phyloP scores from a whole-genome alignment of 116 monocot species.

The Trichopus zeylanicus region DNA sequence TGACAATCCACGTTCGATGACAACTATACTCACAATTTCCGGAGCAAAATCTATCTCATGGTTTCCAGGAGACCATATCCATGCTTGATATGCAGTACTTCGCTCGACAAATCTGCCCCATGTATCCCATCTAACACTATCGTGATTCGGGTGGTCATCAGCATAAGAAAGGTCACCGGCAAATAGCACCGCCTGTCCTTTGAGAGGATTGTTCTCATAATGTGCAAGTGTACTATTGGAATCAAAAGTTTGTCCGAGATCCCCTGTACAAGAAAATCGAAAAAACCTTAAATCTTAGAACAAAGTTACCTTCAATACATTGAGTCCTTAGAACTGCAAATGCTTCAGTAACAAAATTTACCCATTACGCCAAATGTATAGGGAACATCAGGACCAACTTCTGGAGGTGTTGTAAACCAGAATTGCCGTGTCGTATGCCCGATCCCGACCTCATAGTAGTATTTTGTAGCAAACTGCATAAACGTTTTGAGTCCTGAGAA shows the following conservation, averaged over 20 bases:
- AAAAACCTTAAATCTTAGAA: too few relatives aligned
- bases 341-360: not conserved
- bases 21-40: too few relatives aligned
- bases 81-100: constrained; percentile 60
- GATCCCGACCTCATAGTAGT: constrained; percentile 36
- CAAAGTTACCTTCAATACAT: too few relatives aligned
- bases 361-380: constrained; percentile 53
- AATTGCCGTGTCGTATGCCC: constrained; percentile 17
- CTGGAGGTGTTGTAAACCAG: constrained; percentile 41
- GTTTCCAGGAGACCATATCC: constrained; percentile 75
- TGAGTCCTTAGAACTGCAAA: too few relatives aligned
- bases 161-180: constrained; percentile 69
- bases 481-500: too few relatives aligned
- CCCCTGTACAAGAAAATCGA: constrained; percentile 24
- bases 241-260: constrained; percentile 62
- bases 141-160: constrained; percentile 50
- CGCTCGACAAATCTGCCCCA: constrained; percentile 76
- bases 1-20: too few relatives aligned
- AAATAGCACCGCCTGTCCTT: constrained; percentile 47
- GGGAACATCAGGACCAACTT: constrained; percentile 45
- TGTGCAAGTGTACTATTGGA: constrained; percentile 60
- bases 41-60: constrained; percentile 71
- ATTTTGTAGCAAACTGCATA: constrained; percentile 28
- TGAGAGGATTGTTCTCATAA: constrained; percentile 37
- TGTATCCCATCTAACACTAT: constrained; percentile 65